Conservation (phyloP, 768 basidiomycete species). For the Pleurotus tuber-regium region DNA sequence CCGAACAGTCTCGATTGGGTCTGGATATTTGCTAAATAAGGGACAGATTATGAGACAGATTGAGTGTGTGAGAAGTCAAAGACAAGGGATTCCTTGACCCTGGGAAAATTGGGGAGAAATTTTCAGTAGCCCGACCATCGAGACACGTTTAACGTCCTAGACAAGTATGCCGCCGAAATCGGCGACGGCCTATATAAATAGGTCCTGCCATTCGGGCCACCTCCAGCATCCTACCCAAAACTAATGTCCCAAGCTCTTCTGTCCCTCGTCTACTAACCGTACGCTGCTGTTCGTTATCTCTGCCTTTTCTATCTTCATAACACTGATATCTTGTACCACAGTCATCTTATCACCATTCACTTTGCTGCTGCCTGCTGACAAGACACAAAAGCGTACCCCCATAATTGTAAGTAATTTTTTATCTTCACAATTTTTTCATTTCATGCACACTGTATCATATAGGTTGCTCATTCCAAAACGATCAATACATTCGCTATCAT, state of each 20-base stretch:
- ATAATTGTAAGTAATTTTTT: not conserved
- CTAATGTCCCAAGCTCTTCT: constrained; percentile 8
- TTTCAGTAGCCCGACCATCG: constrained; percentile 11
- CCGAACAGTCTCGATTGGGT: too few species aligned
- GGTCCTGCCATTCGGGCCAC: constrained; percentile 5
- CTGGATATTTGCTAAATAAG: not conserved
- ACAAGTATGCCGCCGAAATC: constrained; percentile 11
- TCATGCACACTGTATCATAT: too few species aligned
- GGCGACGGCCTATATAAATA: constrained; percentile 11
- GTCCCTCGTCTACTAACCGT: not conserved
- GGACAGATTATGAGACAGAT: constrained; percentile 2
- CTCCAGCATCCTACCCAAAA: constrained; percentile 4
- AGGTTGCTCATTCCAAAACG: too few species aligned
- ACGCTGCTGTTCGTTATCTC: not conserved
- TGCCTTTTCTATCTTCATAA: not conserved
- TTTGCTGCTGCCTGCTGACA: not conserved
- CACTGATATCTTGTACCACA: not conserved
- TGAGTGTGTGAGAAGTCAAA: not conserved
- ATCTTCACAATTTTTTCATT: too few species aligned
- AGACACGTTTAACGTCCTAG: constrained; percentile 12
- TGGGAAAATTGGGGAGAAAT: constrained; percentile 9
- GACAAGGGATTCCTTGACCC: constrained; percentile 9
- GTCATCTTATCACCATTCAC: not conserved
- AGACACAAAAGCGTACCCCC: not conserved
- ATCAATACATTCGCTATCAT: too few species aligned